Evolutionary conservation across 2,329 filamentous ascomycete species (phyloP).

Genomic region (Diaporthe caulivora): DNA sequence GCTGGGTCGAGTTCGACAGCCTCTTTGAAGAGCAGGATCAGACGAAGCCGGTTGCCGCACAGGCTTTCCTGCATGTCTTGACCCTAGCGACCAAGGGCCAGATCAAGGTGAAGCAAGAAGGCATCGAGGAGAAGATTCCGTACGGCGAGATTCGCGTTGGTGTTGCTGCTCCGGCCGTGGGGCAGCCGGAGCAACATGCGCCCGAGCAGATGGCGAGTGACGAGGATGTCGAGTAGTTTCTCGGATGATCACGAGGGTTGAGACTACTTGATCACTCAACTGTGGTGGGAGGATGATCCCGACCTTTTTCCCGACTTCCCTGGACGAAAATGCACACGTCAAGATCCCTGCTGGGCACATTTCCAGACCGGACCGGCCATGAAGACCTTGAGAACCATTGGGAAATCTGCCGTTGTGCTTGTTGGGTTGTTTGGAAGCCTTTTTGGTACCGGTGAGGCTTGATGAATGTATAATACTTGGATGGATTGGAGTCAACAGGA

Average conservation of each 20-base stretch:
- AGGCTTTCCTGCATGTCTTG: constrained; percentile 82
- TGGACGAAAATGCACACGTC: background rate
- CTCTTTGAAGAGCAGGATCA: constrained; percentile 71
- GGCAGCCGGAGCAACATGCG: background rate
- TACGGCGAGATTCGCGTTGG: constrained; percentile 64
- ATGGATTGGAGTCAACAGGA: background rate
- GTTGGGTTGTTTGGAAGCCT: background rate
- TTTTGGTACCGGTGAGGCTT: constrained; percentile 1
- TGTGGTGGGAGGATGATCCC: background rate
- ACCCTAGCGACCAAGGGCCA: constrained; percentile 75
- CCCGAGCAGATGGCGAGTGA: constrained; percentile 12
- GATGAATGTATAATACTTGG: constrained; percentile 14
- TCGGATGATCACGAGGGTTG: background rate
- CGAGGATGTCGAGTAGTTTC: background rate
- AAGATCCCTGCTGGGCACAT: background rate
- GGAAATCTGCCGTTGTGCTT: background rate
- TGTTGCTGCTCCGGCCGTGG: constrained; percentile 43
- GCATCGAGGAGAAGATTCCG: constrained; percentile 49
- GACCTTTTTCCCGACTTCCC: background rate
- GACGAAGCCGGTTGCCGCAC: constrained; percentile 74
- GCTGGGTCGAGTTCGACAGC: constrained; percentile 75
- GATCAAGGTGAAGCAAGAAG: constrained; percentile 72
- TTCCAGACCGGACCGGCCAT: background rate
- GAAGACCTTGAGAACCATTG: background rate
- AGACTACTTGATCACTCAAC: background rate